Conservation (phyloP, 2,329 filamentous ascomycete species). For the Helminthosporium solani region DNA sequence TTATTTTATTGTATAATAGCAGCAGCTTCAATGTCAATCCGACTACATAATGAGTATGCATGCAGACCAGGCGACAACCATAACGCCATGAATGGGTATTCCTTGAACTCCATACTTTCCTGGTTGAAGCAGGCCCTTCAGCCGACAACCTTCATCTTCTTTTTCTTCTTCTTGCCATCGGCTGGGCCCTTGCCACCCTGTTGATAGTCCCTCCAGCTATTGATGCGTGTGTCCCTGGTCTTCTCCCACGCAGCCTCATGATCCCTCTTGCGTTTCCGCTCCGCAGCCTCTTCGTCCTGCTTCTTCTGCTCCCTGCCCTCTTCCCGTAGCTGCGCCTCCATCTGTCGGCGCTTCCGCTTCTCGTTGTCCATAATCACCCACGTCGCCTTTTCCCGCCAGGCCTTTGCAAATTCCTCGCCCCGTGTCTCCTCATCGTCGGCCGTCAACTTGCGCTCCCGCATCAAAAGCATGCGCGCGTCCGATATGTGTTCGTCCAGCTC, state of each 20-base stretch:
- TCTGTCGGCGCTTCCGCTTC: constrained; percentile 75
- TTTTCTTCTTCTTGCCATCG: constrained; percentile 48
- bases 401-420: constrained; percentile 75
- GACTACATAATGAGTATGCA: no score
- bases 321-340: constrained; percentile 95
- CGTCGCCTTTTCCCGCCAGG: constrained; percentile 89
- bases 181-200: constrained; percentile 60
- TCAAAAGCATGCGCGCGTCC: constrained; percentile 90
- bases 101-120: constrained; percentile 1
- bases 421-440: constrained; percentile 84
- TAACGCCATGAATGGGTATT: not conserved
- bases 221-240: constrained; percentile 85
- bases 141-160: constrained; percentile 56
- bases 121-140: constrained; percentile 24
- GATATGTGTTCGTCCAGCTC: constrained; percentile 92
- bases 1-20: not conserved
- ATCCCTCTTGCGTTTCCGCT: constrained; percentile 65
- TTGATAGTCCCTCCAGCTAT: constrained; percentile 90
- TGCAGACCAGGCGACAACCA: not conserved
- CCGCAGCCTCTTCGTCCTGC: constrained; percentile 79
- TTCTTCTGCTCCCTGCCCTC: constrained; percentile 86
- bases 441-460: constrained; percentile 92
- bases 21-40: not conserved
- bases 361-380: constrained; percentile 93
- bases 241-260: constrained; percentile 96